Percentiles rank a stretch among this genome's conserved stretches.
Conservation (phyloP, 1,284 basidiomycete species). For the Mycena citricolor region DNA sequence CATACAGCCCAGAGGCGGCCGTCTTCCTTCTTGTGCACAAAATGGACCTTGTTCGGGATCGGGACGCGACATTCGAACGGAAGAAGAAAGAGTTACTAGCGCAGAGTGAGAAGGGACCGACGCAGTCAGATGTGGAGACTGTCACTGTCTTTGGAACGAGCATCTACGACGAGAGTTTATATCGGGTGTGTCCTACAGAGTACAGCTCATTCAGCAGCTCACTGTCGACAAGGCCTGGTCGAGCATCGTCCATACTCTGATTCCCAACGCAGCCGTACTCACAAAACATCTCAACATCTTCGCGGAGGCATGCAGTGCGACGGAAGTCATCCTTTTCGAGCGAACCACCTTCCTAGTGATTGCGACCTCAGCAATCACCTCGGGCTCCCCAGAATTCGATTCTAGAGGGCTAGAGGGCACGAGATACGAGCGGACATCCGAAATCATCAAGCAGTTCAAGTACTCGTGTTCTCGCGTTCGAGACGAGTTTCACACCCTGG, state of each 20-base stretch:
- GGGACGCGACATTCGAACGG: slow-evolving; percentile 60
- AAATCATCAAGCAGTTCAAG: slow-evolving; percentile 95
- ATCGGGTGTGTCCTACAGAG: slow-evolving; percentile 83
- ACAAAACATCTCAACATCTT: slow-evolving; percentile 85
- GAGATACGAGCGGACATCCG: slow-evolving; percentile 93
- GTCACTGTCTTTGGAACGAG: slow-evolving; percentile 88
- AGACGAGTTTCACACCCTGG: slow-evolving; percentile 78
- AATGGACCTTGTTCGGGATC: slow-evolving; percentile 84
- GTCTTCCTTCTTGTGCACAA: slow-evolving; percentile 96
- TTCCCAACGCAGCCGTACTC: slow-evolving; percentile 91
- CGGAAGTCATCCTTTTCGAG: slow-evolving; percentile 96
- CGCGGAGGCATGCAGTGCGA: slow-evolving; percentile 82
- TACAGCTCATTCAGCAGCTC: slow-evolving; percentile 6
- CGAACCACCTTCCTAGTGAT: slow-evolving; percentile 97
- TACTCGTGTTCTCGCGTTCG: slow-evolving; percentile 82
- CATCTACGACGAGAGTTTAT: slow-evolving; percentile 97
- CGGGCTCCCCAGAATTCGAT: slow-evolving; percentile 41
- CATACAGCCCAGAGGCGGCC: slow-evolving; percentile 77
- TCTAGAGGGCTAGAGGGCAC: slow-evolving; percentile 79
- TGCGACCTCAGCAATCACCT: slow-evolving; percentile 60
- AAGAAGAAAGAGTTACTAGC: slow-evolving; percentile 68
- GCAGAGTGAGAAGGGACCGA: slow-evolving; percentile 54
- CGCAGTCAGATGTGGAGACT: slow-evolving; percentile 26
- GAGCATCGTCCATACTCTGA: slow-evolving; percentile 92
- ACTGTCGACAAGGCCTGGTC: slow-evolving; percentile 85